Percentiles rank a stretch among this genome's conserved stretches.
Conservation (phyloP, 1,284 basidiomycete species). For the Sutorius eximius region DNA sequence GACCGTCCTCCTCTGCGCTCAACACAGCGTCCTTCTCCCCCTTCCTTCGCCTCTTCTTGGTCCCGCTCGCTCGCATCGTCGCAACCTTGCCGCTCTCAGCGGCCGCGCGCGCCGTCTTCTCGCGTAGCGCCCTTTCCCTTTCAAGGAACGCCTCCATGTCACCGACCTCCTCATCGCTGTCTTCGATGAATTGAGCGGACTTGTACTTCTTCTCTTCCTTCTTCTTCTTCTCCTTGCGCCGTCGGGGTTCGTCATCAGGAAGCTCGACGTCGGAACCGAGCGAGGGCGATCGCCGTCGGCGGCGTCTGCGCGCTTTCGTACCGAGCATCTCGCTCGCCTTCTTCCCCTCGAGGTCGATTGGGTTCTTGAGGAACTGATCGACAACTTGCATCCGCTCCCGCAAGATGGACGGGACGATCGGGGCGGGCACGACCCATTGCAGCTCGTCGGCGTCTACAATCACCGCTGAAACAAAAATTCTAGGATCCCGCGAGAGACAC, state of each 20-base stretch:
- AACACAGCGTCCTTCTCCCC: constrained; percentile 12
- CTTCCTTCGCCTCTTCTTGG: constrained; percentile 61
- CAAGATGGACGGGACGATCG: constrained; percentile 62
- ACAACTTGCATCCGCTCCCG: constrained; percentile 68
- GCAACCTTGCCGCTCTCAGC: constrained; percentile 44
- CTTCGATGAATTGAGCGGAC: constrained; percentile 86
- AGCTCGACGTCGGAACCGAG: constrained; percentile 44
- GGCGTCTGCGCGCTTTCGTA: constrained; percentile 57
- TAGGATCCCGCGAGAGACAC: constrained; percentile 5
- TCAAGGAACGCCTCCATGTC: constrained; percentile 79
- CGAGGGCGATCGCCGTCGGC: constrained; percentile 49
- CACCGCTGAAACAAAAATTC: constrained; percentile 1
- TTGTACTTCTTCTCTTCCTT: constrained; percentile 80
- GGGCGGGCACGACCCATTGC: constrained; percentile 77
- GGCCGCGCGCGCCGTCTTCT: constrained; percentile 50
- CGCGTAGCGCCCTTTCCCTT: constrained; percentile 60
- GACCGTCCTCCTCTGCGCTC: constrained; percentile 10
- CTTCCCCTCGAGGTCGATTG: constrained; percentile 75
- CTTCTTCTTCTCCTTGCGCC: constrained; percentile 54
- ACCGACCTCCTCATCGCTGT: constrained; percentile 80
- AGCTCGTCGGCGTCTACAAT: constrained; percentile 62
- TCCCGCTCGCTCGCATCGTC: constrained; percentile 65
- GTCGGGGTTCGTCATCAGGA: constrained; percentile 44
- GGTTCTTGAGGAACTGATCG: constrained; percentile 71
- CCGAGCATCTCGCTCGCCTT: constrained; percentile 63